Evolutionary conservation across 371 early-diverging fungal species (phyloP).

Genomic region (Dinochytrium kinnereticum): DNA sequence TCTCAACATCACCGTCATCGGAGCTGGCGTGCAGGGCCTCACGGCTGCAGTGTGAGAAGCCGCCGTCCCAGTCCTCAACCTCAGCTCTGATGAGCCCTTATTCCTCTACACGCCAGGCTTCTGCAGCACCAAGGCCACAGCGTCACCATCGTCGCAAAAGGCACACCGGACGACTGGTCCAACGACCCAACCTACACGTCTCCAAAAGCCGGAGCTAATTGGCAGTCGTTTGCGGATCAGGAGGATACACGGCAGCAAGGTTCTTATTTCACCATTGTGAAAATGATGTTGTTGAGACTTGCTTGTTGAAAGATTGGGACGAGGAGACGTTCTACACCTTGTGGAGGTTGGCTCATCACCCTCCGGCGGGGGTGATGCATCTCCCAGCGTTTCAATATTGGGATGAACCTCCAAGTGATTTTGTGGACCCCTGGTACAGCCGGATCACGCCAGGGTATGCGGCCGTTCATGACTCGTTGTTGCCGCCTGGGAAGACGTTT

Average conservation of each 20-base stretch:
- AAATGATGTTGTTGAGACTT: neutral
- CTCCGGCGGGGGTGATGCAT: slow-evolving; percentile 42
- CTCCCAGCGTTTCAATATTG: slow-evolving; percentile 47
- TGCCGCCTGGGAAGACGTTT: slow-evolving; percentile 39
- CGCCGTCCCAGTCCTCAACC: too few relatives aligned
- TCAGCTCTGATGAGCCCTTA: neutral
- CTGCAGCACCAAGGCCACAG: slow-evolving; percentile 31
- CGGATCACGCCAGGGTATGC: slow-evolving; percentile 33
- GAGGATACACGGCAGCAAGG: slow-evolving; percentile 53
- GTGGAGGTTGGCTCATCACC: slow-evolving; percentile 26
- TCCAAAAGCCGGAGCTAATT: slow-evolving; percentile 78
- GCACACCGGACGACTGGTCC: slow-evolving; percentile 29
- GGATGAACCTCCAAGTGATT: slow-evolving; percentile 32
- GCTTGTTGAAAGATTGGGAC: slow-evolving; percentile 40
- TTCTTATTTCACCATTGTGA: slow-evolving; percentile 13
- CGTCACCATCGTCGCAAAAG: slow-evolving; percentile 45
- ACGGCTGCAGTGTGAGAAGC: slow-evolving; percentile 62
- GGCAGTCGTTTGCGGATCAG: slow-evolving; percentile 65
- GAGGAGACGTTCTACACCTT: slow-evolving; percentile 38
- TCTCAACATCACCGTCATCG: slow-evolving; percentile 58
- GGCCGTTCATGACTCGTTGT: slow-evolving; percentile 18
- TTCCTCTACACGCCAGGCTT: slow-evolving; percentile 21
- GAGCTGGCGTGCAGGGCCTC: slow-evolving; percentile 79
- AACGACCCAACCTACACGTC: slow-evolving; percentile 64
- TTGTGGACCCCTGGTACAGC: slow-evolving; percentile 43